These are phyloP conservation scores for Exophiala sp. DNA, from an alignment of 2,329 filamentous ascomycete species.

Conservation along the genomic window DNA sequence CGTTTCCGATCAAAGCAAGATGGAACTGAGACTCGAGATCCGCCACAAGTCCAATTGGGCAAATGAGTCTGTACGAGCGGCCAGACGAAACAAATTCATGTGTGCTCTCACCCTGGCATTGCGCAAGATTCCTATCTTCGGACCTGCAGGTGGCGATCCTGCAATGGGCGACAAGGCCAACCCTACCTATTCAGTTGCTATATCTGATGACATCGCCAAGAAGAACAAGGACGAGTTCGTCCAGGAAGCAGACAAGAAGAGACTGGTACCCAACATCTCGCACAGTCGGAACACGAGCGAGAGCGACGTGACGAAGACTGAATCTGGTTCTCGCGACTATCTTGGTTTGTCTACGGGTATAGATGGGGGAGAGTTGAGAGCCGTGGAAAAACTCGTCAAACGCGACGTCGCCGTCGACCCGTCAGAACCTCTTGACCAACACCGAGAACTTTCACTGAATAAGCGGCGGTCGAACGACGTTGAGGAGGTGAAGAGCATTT, in stretches of 20 bases:
- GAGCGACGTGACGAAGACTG: conserved; percentile 1
- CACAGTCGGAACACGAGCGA: conserved; percentile 5
- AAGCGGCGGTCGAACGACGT: conserved; percentile 28
- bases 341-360: conserved; percentile 7
- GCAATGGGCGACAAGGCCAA: conserved; percentile 63
- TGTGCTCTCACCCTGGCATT: conserved; percentile 83
- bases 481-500: conserved; percentile 27
- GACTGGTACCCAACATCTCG: conserved; percentile 55
- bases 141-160: conserved; percentile 68
- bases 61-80: conserved; percentile 76
- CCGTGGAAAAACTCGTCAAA: conserved; percentile 15
- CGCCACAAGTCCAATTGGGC: conserved; percentile 92
- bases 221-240: conserved; percentile 59
- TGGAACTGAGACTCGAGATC: conserved; percentile 77
- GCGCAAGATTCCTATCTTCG: conserved; percentile 81
- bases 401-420: conserved; percentile 22
- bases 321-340: not conserved
- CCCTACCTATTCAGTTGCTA: conserved; percentile 75
- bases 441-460: conserved; percentile 13
- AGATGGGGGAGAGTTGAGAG: conserved; percentile 21
- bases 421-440: conserved; percentile 17
- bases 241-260: conserved; percentile 60
- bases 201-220: conserved; percentile 65
- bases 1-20: conserved; percentile 81
- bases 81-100: conserved; percentile 92